Percentiles rank a stretch among this genome's conserved stretches.
Evolutionary conservation across 2,329 filamentous ascomycete species (phyloP).

Genomic region (Ambrosiella xylebori): DNA sequence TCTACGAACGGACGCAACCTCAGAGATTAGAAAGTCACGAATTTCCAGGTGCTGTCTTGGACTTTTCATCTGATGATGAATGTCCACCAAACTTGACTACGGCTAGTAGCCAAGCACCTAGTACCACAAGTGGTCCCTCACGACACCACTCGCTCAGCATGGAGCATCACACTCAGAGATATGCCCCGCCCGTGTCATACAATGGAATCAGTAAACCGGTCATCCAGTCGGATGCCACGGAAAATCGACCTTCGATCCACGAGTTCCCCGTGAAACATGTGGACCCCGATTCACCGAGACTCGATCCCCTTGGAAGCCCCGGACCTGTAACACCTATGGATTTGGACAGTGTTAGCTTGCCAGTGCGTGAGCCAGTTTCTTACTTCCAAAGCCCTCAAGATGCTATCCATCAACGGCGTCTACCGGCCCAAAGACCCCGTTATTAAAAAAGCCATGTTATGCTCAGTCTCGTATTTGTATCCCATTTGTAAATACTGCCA

Average conservation of each 20-base stretch:
- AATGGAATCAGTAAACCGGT: background rate
- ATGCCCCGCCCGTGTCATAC: background rate
- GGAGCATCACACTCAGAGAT: background rate
- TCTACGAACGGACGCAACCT: constrained; percentile 31
- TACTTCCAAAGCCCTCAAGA: constrained; percentile 14
- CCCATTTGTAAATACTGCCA: too few species aligned
- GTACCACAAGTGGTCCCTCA: background rate
- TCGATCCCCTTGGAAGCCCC: constrained; percentile 38
- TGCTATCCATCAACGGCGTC: background rate
- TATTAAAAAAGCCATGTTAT: background rate
- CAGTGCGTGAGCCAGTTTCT: background rate
- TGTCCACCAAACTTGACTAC: background rate
- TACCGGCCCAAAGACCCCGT: background rate
- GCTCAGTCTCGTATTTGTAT: background rate
- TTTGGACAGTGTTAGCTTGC: constrained; percentile 25
- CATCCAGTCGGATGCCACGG: background rate
- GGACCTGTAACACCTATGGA: constrained; percentile 47
- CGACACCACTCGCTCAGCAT: background rate
- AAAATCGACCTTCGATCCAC: background rate
- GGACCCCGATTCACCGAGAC: constrained; percentile 32
- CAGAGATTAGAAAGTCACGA: background rate
- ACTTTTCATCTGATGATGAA: constrained; percentile 12
- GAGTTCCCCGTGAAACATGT: background rate
- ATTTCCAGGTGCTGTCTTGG: background rate
- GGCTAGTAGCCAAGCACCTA: background rate